phyloP scores from a whole-genome alignment of 164 flowering plant genomes.

The Protea cynaroides region DNA sequence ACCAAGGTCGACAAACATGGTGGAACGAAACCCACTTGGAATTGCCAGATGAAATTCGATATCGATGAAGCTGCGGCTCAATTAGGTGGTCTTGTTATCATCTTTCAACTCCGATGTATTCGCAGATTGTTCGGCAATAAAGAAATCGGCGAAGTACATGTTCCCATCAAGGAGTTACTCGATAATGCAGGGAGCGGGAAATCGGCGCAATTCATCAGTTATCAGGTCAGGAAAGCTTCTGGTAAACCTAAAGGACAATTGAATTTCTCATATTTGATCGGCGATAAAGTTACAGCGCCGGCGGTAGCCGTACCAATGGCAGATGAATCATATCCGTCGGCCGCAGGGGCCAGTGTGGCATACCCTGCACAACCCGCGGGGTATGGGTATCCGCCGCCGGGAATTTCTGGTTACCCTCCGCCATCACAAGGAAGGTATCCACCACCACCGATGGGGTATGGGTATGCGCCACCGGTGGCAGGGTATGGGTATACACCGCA shows the following conservation, averaged over 20 bases:
- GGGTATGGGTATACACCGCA: slow-evolving; percentile 23
- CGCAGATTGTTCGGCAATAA: slow-evolving; percentile 50
- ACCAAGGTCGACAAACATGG: slow-evolving; percentile 32
- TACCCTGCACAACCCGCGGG: too few relatives aligned
- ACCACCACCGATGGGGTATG: slow-evolving; percentile 24
- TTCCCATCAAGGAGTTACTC: slow-evolving; percentile 59
- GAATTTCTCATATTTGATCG: slow-evolving; percentile 50
- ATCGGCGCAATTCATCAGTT: slow-evolving; percentile 26
- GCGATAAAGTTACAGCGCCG: slow-evolving; percentile 24
- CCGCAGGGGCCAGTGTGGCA: slow-evolving; percentile 12
- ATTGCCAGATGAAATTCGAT: slow-evolving; percentile 36
- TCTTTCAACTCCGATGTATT: slow-evolving; percentile 35
- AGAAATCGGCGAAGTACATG: slow-evolving; percentile 51
- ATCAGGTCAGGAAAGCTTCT: slow-evolving; percentile 46
- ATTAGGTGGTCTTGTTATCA: slow-evolving; percentile 27
- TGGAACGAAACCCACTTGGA: slow-evolving; percentile 53
- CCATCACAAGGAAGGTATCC: not conserved
- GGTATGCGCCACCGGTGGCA: slow-evolving; percentile 9
- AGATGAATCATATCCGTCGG: slow-evolving; percentile 33
- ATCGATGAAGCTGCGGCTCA: slow-evolving; percentile 33
- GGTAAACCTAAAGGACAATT: slow-evolving; percentile 57
- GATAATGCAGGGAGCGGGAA: slow-evolving; percentile 17
- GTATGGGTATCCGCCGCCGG: slow-evolving; percentile 5
- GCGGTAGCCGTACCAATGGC: not conserved
- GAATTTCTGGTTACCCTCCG: not conserved